Conservation (phyloP, 2,329 filamentous ascomycete species). For the Penicillium sp. region DNA sequence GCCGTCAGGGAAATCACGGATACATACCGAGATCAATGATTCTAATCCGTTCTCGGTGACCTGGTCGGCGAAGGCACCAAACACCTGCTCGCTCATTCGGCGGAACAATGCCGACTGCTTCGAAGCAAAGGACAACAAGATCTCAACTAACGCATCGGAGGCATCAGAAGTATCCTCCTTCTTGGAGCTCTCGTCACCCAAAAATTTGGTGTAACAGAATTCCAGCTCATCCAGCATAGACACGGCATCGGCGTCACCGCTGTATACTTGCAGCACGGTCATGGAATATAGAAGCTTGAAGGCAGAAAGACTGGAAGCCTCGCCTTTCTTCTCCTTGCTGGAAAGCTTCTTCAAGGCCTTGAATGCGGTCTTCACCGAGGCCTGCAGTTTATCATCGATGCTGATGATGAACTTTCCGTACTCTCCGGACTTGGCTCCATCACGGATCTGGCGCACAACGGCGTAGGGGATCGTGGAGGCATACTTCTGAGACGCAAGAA, state of each 20-base stretch:
- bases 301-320: slow-evolving; percentile 52
- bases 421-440: slow-evolving; percentile 35
- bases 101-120: slow-evolving; percentile 81
- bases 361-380: slow-evolving; percentile 44
- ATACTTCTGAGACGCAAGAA: slow-evolving; percentile 44
- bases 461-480: slow-evolving; percentile 39
- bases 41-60: slow-evolving; percentile 72
- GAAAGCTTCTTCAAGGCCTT: slow-evolving; percentile 39
- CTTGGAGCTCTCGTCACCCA: slow-evolving; percentile 51
- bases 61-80: slow-evolving; percentile 73
- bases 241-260: slow-evolving; percentile 81
- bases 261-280: slow-evolving; percentile 83
- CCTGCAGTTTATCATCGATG: slow-evolving; percentile 45
- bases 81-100: slow-evolving; percentile 83
- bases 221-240: slow-evolving; percentile 79
- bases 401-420: slow-evolving; percentile 48
- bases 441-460: slow-evolving; percentile 42
- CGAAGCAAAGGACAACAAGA: slow-evolving; percentile 84
- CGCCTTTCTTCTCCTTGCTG: slow-evolving; percentile 48
- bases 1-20: background rate
- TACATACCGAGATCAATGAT: slow-evolving; percentile 51
- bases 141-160: slow-evolving; percentile 77
- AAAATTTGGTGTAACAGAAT: slow-evolving; percentile 66
- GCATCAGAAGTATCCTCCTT: slow-evolving; percentile 49
- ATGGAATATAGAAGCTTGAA: slow-evolving; percentile 80